phyloP scores from a whole-genome alignment of 2,329 filamentous ascomycete genomes.

The Rugonectria rugulosa region DNA sequence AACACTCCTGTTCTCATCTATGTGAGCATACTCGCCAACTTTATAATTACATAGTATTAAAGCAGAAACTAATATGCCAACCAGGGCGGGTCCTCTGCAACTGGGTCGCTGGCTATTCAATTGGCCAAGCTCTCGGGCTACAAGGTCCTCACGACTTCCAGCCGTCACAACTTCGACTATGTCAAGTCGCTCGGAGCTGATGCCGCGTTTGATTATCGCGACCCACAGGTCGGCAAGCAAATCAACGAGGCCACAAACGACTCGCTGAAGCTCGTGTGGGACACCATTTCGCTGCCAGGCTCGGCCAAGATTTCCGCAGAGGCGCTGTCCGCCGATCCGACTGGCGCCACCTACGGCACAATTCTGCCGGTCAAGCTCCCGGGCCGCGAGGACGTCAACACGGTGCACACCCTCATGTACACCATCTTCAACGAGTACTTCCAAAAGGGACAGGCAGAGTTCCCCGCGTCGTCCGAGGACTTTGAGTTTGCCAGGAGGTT shows the following conservation, averaged over 20 bases:
- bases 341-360: slow-evolving; percentile 28
- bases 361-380: neutral
- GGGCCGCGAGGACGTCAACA: neutral
- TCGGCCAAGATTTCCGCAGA: neutral
- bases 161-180: slow-evolving; percentile 47
- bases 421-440: slow-evolving; percentile 47
- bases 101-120: slow-evolving; percentile 5
- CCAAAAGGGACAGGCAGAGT: slow-evolving; percentile 14
- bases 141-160: slow-evolving; percentile 6
- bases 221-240: slow-evolving; percentile 23
- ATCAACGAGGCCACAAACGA: slow-evolving; percentile 35
- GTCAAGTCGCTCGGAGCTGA: slow-evolving; percentile 52
- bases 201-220: slow-evolving; percentile 51
- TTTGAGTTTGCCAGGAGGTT: slow-evolving; percentile 43
- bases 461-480: slow-evolving; percentile 37
- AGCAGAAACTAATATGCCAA: neutral
- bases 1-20: neutral
- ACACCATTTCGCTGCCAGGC: slow-evolving; percentile 21
- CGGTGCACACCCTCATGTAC: slow-evolving; percentile 43
- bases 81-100: neutral
- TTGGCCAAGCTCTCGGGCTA: neutral
- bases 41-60: neutral
- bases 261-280: slow-evolving; percentile 43
- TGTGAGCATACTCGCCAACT: neutral
- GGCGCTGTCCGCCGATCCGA: neutral